Percentiles rank a stretch among this genome's conserved stretches.
Evolutionary conservation across 108 stramenopile species (phyloP).

Genomic region (Skeletonema costatum): DNA sequence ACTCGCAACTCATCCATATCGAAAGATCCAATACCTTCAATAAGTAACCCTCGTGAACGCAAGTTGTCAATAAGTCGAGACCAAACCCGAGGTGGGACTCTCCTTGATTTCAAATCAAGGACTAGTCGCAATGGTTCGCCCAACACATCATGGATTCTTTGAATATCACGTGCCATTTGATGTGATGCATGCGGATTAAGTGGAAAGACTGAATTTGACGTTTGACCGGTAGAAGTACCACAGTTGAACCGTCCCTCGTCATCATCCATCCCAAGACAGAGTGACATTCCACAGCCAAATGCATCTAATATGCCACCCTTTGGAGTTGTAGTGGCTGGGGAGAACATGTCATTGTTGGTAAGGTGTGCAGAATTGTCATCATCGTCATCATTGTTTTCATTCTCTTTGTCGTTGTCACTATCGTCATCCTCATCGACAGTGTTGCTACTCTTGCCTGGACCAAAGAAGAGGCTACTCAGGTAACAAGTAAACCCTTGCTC

Average conservation of each 20-base stretch:
- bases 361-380: constrained; percentile 7
- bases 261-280: constrained; percentile 42
- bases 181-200: constrained; percentile 22
- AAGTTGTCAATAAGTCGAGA: constrained; percentile 49
- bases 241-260: background rate
- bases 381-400: background rate
- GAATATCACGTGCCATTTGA: constrained; percentile 49
- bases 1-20: constrained; percentile 56
- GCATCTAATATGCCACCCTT: constrained; percentile 6
- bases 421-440: background rate
- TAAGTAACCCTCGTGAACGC: constrained; percentile 46
- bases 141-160: constrained; percentile 40
- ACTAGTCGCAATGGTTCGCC: constrained; percentile 53
- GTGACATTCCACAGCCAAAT: constrained; percentile 43
- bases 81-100: constrained; percentile 63
- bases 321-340: background rate
- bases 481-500: background rate
- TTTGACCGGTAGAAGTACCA: background rate
- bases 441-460: background rate
- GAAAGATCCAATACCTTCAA: constrained; percentile 62
- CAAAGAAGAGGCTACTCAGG: background rate
- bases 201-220: constrained; percentile 10
- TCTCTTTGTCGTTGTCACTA: background rate
- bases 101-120: constrained; percentile 57
- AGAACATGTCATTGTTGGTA: constrained; percentile 45